A percentile compares a stretch with the other conserved stretches of the same genome.
phyloP scores from a whole-genome alignment of 2,329 filamentous ascomycete species.

The Cercospora nicotianae region DNA sequence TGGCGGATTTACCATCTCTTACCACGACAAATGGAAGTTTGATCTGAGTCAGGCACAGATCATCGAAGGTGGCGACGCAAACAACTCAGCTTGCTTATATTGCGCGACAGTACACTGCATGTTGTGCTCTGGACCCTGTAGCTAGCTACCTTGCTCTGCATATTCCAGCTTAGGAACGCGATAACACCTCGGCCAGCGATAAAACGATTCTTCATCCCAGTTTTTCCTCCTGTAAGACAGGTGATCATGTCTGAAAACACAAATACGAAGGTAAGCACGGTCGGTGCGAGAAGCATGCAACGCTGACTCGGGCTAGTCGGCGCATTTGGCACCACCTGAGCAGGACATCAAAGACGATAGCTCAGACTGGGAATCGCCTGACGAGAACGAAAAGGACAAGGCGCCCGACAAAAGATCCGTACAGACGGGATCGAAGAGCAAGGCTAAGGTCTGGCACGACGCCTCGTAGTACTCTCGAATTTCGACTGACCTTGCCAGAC shows the following conservation, averaged over 20 bases:
- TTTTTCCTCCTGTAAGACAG: background rate
- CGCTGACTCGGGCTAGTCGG: background rate
- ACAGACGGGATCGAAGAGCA: background rate
- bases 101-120: background rate
- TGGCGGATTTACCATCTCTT: background rate
- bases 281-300: background rate
- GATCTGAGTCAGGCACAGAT: background rate
- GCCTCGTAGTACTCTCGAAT: background rate
- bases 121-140: background rate
- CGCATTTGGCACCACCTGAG: background rate
- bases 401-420: background rate
- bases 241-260: background rate
- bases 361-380: background rate
- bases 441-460: background rate
- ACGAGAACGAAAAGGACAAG: background rate
- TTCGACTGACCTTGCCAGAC: background rate
- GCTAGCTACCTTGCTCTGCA: background rate
- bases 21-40: background rate
- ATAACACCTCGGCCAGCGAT: background rate
- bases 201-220: background rate
- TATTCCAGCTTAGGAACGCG: background rate
- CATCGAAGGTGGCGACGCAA: background rate
- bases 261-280: background rate
- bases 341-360: slow-evolving; percentile 1
- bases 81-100: slow-evolving; percentile 1